Evolutionary conservation across 345 rosid species (phyloP).

Genomic region (Camelina hispida): DNA sequence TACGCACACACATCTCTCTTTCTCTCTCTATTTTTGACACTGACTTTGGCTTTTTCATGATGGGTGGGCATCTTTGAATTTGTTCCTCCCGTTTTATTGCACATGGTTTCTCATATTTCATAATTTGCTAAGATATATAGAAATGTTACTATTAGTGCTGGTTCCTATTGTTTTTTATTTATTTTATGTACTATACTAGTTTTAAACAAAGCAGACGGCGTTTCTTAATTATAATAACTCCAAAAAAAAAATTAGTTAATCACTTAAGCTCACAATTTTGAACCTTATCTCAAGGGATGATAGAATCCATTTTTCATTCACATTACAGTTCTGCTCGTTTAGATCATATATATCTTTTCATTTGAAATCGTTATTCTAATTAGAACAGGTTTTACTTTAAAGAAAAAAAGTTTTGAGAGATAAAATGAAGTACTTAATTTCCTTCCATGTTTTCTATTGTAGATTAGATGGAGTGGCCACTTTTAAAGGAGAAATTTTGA

Average conservation of each 20-base stretch:
- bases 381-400: neutral
- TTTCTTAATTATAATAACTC: neutral
- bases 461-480: no score
- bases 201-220: neutral
- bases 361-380: neutral
- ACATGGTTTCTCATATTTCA: conserved; percentile 11
- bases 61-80: conserved; percentile 38
- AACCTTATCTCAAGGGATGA: neutral
- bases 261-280: neutral
- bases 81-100: conserved; percentile 34
- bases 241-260: no score
- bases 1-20: neutral
- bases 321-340: neutral
- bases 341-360: neutral
- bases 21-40: conserved; percentile 16
- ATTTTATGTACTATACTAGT: neutral
- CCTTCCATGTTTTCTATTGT: neutral
- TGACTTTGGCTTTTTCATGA: conserved; percentile 31
- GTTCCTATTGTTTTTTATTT: neutral
- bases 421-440: neutral
- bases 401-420: no score
- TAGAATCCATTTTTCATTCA: neutral
- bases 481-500: neutral
- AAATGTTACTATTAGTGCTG: neutral
- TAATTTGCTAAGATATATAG: neutral